phyloP scores from a whole-genome alignment of 2,329 filamentous ascomycete species.

The Blastomyces parvus region DNA sequence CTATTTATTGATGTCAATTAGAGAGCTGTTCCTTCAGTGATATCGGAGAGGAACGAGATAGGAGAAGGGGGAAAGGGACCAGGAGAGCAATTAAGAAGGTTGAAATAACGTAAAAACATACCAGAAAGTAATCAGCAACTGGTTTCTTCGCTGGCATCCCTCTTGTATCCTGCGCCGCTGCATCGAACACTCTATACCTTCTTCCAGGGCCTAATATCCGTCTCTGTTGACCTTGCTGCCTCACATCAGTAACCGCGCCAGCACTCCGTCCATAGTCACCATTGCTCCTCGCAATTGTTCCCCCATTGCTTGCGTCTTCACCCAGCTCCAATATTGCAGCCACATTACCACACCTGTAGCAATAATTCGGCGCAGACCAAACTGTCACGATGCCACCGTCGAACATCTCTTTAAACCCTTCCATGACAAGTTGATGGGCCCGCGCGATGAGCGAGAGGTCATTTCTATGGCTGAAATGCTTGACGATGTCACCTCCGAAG shows the following conservation, averaged over 20 bases:
- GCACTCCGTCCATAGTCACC: slow-evolving; percentile 37
- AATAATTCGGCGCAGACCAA: slow-evolving; percentile 97
- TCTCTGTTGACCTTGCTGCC: slow-evolving; percentile 37
- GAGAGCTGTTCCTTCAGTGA: background rate
- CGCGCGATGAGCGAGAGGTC: slow-evolving; percentile 85
- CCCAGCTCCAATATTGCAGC: slow-evolving; percentile 87
- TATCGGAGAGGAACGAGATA: background rate
- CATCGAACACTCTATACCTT: slow-evolving; percentile 90
- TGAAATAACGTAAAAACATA: slow-evolving; percentile 19
- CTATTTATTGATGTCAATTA: background rate
- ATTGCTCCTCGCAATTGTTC: slow-evolving; percentile 56
- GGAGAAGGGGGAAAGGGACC: background rate
- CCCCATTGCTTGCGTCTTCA: slow-evolving; percentile 70
- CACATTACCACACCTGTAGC: slow-evolving; percentile 91
- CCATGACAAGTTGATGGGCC: slow-evolving; percentile 97
- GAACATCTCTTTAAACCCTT: slow-evolving; percentile 99
- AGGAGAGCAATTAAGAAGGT: background rate
- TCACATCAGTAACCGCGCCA: slow-evolving; percentile 40
- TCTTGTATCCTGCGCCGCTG: slow-evolving; percentile 86
- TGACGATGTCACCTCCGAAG: slow-evolving; percentile 92
- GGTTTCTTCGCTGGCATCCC: slow-evolving; percentile 99
- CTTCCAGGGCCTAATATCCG: slow-evolving; percentile 62
- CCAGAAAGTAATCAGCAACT: slow-evolving; percentile 89
- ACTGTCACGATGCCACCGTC: slow-evolving; percentile 92
- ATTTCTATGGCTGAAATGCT: slow-evolving; percentile 89